Evolutionary conservation across 176 grass and related monocot genomes (phyloP), one percentile per base, ranked within the genome.

Genomic region (Musa acuminata): DNA sequence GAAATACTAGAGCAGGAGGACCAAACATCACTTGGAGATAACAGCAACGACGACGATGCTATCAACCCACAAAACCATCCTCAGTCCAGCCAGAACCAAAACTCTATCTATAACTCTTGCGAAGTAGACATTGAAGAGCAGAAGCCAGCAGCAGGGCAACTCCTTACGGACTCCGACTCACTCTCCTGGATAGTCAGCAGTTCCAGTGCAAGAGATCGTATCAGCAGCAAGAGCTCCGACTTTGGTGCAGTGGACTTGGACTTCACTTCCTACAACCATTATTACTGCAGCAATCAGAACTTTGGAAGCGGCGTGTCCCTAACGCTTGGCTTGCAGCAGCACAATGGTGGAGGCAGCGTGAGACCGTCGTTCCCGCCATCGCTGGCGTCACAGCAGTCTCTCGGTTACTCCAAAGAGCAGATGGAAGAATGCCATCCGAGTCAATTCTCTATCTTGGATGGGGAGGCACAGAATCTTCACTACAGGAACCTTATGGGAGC

Each of bases 271-370:
- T 78, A 57, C 51, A 54, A 35, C 51, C 13, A 69, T 29, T 29
- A 29, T 29, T 29, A 29, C 14, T 64, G 19, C n/a, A 50, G 57
- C 27, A 8, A 17, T 8, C 17, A 53, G 62, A 52, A 67, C 22
- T 67, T 26, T 11, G 76, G 51, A 22, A 23, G 50, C 22, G 24
- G 64, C 14, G 64, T 78, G 21, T 78, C 64, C 0, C 52, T 78
- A 17, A 78, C 76, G 51, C 64, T 78, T 1, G 76, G 76, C 16
- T 20, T 78, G 52, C 51, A 78, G 55, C 64, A 78, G 22, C 76
- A 68, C 76, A 25, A 55, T 4, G 64, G 50, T 20, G 60, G 27
- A 7, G 74, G 59, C 27, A 29, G 27, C 59, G 13, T 67, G 62
- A 67, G 63, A 62, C 23, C 67, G 23, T 78, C 75, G 23, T 78